These are phyloP conservation scores for Termitomyces sp. DNA, from an alignment of 768 basidiomycete genomes.

Conservation along the genomic window DNA sequence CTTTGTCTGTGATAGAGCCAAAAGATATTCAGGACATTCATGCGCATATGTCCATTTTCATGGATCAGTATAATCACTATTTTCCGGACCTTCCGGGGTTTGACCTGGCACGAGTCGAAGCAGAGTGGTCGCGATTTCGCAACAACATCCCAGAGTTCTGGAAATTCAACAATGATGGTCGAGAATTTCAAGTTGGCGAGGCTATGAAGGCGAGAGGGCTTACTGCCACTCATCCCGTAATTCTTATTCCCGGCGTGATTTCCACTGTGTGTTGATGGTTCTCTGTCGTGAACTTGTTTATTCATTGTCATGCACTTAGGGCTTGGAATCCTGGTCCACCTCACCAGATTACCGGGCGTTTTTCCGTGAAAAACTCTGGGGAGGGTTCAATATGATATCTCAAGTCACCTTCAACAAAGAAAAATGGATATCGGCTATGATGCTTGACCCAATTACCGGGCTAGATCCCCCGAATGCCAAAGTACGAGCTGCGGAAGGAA, in stretches of 20 bases:
- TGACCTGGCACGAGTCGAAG: slow-evolving; percentile 63
- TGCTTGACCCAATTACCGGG: slow-evolving; percentile 88
- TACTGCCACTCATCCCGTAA: slow-evolving; percentile 68
- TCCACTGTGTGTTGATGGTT: slow-evolving; percentile 56
- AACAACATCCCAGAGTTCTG: slow-evolving; percentile 74
- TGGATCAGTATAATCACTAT: slow-evolving; percentile 67
- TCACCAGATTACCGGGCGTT: slow-evolving; percentile 77
- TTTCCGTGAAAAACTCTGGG: slow-evolving; percentile 88
- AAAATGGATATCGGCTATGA: slow-evolving; percentile 85
- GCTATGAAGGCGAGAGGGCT: slow-evolving; percentile 57
- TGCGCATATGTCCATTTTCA: slow-evolving; percentile 55
- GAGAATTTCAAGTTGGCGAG: slow-evolving; percentile 78
- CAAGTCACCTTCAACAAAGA: slow-evolving; percentile 81
- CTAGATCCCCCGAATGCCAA: slow-evolving; percentile 83
- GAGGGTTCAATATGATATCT: slow-evolving; percentile 76
- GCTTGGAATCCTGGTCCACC: slow-evolving; percentile 93
- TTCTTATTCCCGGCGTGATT: slow-evolving; percentile 87
- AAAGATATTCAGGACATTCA: slow-evolving; percentile 65
- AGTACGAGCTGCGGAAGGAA: slow-evolving; percentile 87
- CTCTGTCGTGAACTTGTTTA: not conserved
- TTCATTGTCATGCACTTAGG: slow-evolving; percentile 29
- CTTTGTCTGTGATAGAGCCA: slow-evolving; percentile 61
- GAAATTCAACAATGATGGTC: slow-evolving; percentile 75
- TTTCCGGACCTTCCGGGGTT: slow-evolving; percentile 58
- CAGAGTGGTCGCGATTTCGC: slow-evolving; percentile 64